A percentile compares a stretch with the other conserved stretches of the same genome.
Conservation (phyloP, 805 yeast genomes). For the Metschnikowia aberdeeniae region DNA sequence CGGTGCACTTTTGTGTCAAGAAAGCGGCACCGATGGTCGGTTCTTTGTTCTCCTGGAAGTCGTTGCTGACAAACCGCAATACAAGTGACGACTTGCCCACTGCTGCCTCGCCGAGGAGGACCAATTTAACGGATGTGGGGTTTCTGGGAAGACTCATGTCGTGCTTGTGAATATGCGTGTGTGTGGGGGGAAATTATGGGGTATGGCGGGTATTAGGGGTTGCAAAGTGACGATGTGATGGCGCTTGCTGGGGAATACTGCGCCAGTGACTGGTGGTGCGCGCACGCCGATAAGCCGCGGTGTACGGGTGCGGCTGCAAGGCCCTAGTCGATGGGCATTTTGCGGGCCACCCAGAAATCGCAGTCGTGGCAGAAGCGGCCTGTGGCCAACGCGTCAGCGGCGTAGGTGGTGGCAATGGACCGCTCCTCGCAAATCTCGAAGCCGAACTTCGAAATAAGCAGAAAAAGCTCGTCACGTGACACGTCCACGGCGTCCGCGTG, state of each 20-base stretch:
- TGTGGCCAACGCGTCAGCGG: conserved; percentile 46
- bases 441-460: conserved; percentile 44
- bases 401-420: conserved; percentile 48
- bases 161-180: no score
- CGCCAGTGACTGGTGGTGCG: conserved; percentile 3
- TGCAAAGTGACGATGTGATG: not conserved
- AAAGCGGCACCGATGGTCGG: conserved; percentile 87
- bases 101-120: conserved; percentile 75
- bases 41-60: conserved; percentile 68
- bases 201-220: no score
- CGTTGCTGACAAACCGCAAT: conserved; percentile 66
- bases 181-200: no score
- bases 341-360: conserved; percentile 56
- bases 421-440: conserved; percentile 46
- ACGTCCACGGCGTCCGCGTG: conserved; percentile 56
- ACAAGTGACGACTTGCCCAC: conserved; percentile 75
- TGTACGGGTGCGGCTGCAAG: not conserved
- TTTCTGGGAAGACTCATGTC: conserved; percentile 13
- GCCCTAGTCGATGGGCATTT: not conserved
- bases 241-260: conserved; percentile 3
- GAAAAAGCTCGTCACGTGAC: conserved; percentile 50
- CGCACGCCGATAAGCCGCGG: conserved; percentile 6
- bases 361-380: conserved; percentile 58
- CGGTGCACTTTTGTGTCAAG: conserved; percentile 60
- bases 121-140: conserved; percentile 49